Conservation (phyloP, 139 green algal genomes). For the Monoraphidium neglectum region DNA sequence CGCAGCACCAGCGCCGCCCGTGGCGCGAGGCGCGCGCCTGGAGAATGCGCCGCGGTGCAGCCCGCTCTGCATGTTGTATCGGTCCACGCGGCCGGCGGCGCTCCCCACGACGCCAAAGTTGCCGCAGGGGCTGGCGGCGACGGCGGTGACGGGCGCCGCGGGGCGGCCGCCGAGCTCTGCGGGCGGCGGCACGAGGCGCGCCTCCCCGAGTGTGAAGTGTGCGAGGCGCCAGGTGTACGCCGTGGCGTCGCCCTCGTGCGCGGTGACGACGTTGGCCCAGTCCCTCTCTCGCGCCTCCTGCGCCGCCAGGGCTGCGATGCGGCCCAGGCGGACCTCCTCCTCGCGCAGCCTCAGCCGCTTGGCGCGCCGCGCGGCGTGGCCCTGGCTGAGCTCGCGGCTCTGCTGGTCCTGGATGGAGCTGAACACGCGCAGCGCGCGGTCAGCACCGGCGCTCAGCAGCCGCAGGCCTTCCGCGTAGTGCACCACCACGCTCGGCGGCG, state of each 20-base stretch:
- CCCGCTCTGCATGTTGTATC: conserved; percentile 97
- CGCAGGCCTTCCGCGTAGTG: conserved; percentile 78
- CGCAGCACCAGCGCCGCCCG: neutral
- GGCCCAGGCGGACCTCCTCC: conserved; percentile 86
- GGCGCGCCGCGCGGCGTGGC: conserved; percentile 64
- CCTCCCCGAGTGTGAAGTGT: conserved; percentile 73
- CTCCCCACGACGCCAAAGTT: conserved; percentile 96
- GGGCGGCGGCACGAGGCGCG: conserved; percentile 61
- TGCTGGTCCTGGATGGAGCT: conserved; percentile 92
- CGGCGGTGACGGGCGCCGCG: conserved; percentile 58
- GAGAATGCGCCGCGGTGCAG: conserved; percentile 76
- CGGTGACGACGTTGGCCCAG: conserved; percentile 96
- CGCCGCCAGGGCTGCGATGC: conserved; percentile 69
- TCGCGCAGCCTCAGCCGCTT: conserved; percentile 75
- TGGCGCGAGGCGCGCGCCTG: neutral
- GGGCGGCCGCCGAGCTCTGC: neutral
- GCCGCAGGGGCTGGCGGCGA: conserved; percentile 85
- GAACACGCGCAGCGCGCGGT: conserved; percentile 94
- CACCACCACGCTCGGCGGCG: conserved; percentile 74
- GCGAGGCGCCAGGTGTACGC: conserved; percentile 93
- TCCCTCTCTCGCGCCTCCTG: conserved; percentile 90
- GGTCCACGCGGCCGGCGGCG: conserved; percentile 77
- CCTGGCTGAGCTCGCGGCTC: conserved; percentile 91
- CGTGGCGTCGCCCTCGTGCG: conserved; percentile 79
- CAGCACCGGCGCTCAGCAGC: conserved; percentile 85